These are phyloP conservation scores for Coemansia sp. DNA, from an alignment of 192 early-diverging fungal species.

Conservation along the genomic window DNA sequence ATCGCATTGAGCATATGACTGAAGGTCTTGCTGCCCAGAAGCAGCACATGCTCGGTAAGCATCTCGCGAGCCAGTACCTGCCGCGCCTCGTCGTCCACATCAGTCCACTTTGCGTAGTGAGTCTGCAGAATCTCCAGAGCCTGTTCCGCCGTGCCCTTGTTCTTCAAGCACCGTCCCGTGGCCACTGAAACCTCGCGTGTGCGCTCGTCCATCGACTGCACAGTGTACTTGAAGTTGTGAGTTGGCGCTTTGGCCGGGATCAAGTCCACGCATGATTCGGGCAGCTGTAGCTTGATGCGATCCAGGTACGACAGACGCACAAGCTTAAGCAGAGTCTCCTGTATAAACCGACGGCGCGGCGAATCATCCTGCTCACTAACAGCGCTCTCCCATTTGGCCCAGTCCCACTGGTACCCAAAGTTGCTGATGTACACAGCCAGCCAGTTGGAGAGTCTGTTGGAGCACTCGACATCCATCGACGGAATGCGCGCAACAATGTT, in stretches of 20 bases:
- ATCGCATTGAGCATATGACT: constrained; percentile 89
- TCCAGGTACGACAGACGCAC: constrained; percentile 89
- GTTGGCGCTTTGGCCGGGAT: constrained; percentile 67
- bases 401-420: constrained; percentile 88
- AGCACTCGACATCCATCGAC: constrained; percentile 74
- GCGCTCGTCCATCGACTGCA: constrained; percentile 57
- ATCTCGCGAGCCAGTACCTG: constrained; percentile 62
- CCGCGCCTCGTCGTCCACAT: constrained; percentile 35
- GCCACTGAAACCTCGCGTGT: constrained; percentile 63
- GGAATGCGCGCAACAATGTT: constrained; percentile 27
- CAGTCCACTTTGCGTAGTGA: constrained; percentile 48
- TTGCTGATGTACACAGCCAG: constrained; percentile 92
- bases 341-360: constrained; percentile 62
- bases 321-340: constrained; percentile 83
- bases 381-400: constrained; percentile 69
- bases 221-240: constrained; percentile 71
- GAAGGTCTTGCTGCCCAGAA: constrained; percentile 91
- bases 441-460: constrained; percentile 82
- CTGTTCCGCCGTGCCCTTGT: constrained; percentile 49
- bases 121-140: constrained; percentile 49
- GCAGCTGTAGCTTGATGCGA: constrained; percentile 75
- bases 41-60: constrained; percentile 80
- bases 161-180: constrained; percentile 46
- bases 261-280: constrained; percentile 61
- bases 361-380: constrained; percentile 20